Evolutionary conservation across 768 basidiomycete genomes (phyloP).

Genomic region (Serpula lacrymans): DNA sequence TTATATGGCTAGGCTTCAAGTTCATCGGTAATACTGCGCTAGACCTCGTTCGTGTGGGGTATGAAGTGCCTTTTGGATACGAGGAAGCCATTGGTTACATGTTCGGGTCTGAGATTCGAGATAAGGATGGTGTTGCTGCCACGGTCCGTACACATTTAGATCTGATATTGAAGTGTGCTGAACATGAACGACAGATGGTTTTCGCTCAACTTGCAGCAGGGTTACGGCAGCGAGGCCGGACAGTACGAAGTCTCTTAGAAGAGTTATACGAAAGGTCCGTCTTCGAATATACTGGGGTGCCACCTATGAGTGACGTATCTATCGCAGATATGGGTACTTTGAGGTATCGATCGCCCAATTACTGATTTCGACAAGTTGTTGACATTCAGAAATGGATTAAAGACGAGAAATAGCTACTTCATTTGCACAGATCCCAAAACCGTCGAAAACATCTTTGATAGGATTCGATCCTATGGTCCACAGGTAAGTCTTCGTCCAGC

Average conservation of each 20-base stretch:
- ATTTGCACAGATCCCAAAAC: constrained; percentile 64
- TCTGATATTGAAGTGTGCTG: neutral
- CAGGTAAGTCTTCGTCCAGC: constrained; percentile 21
- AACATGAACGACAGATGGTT: constrained; percentile 40
- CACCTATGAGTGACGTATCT: constrained; percentile 4
- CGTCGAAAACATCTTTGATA: constrained; percentile 65
- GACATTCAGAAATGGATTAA: no score
- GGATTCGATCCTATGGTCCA: constrained; percentile 57
- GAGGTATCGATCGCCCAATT: constrained; percentile 40
- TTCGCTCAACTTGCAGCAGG: constrained; percentile 66
- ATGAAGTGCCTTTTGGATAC: constrained; percentile 76
- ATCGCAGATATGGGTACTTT: constrained; percentile 70
- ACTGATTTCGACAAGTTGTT: constrained; percentile 4
- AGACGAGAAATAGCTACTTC: constrained; percentile 86
- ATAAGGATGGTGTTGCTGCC: constrained; percentile 87
- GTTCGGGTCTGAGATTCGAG: constrained; percentile 75
- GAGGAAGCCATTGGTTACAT: constrained; percentile 94
- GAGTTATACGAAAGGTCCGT: constrained; percentile 57
- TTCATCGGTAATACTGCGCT: constrained; percentile 85
- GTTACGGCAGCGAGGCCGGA: constrained; percentile 49
- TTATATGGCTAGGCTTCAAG: constrained; percentile 65
- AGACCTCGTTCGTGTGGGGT: constrained; percentile 59
- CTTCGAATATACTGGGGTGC: neutral
- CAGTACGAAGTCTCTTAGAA: constrained; percentile 55
- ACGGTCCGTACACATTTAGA: constrained; percentile 42